Conservation (phyloP, 2,329 filamentous ascomycete genomes). For the Aspergillus hortae region DNA sequence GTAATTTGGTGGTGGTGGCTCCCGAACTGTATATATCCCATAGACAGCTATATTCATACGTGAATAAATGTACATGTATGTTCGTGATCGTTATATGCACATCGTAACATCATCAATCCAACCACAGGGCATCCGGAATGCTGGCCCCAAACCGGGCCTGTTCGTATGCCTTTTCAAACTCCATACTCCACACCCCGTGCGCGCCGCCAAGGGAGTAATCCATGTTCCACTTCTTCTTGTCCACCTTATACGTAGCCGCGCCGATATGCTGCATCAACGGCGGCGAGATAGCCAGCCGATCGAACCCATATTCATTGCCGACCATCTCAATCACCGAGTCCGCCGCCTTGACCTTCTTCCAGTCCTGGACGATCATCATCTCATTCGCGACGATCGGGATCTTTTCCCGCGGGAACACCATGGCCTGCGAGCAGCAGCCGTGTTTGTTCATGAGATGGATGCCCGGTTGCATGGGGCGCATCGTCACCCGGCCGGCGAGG, state of each 20-base stretch:
- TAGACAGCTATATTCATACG: too few species aligned
- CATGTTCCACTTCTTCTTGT: constrained; percentile 13
- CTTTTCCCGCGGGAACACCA: constrained; percentile 40
- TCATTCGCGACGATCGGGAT: constrained; percentile 14
- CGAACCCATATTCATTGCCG: constrained; percentile 12
- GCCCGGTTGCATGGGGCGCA: constrained; percentile 34
- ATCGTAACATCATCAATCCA: neutral
- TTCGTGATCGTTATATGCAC: too few species aligned
- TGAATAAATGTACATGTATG: too few species aligned
- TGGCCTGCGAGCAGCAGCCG: constrained; percentile 45
- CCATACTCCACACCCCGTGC: constrained; percentile 24
- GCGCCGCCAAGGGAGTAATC: constrained; percentile 18
- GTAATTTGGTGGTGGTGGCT: too few species aligned
- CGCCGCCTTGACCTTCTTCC: constrained; percentile 13
- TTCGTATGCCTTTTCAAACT: constrained; percentile 17
- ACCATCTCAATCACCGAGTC: constrained; percentile 19
- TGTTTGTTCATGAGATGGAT: constrained; percentile 42
- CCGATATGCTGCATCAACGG: constrained; percentile 24
- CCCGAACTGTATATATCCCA: too few species aligned
- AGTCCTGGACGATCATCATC: constrained; percentile 12
- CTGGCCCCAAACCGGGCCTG: neutral
- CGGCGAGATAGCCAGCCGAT: constrained; percentile 19
- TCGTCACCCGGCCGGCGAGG: constrained; percentile 39
- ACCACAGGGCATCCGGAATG: neutral
- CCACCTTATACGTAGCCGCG: constrained; percentile 21